phyloP scores from a whole-genome alignment of 176 grass and related monocot species.

The Bromus sterilis region DNA sequence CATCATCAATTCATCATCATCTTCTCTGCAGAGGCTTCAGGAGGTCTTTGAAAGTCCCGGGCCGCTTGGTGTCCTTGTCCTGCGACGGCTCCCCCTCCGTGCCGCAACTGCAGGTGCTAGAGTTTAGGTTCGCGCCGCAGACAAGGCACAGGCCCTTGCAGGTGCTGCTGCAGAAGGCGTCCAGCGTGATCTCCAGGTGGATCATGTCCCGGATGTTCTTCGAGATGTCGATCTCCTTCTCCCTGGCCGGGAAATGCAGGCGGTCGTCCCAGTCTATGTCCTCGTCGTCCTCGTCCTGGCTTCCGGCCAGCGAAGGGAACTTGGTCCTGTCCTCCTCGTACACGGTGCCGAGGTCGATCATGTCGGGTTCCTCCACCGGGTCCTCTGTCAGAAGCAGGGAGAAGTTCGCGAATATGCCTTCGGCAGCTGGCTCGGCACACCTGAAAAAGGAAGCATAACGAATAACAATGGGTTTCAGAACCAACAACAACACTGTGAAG shows the following conservation, averaged over 20 bases:
- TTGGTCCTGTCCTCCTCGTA: conserved; percentile 36
- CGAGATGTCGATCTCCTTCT: conserved; percentile 76
- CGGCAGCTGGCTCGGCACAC: conserved; percentile 50
- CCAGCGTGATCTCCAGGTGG: conserved; percentile 48
- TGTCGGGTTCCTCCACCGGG: conserved; percentile 54
- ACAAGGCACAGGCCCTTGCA: conserved; percentile 62
- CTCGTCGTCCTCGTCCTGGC: conserved; percentile 28
- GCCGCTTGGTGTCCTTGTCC: neutral
- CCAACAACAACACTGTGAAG: neutral
- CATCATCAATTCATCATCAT: neutral
- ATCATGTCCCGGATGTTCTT: conserved; percentile 72
- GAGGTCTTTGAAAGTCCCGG: neutral
- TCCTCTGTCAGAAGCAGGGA: conserved; percentile 60
- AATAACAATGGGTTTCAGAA: neutral
- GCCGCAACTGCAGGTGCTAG: neutral
- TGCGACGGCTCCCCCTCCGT: neutral
- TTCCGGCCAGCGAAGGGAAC: neutral
- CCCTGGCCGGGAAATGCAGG: conserved; percentile 52
- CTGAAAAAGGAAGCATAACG: conserved; percentile 28
- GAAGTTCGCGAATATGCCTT: conserved; percentile 71
- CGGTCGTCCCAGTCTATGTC: conserved; percentile 74
- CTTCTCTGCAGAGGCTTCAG: neutral
- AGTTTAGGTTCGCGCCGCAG: neutral
- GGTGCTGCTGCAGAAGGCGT: conserved; percentile 48
- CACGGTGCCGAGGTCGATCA: conserved; percentile 31